Conservation (phyloP, 202 grass and related monocot species). For the Setaria italica region DNA sequence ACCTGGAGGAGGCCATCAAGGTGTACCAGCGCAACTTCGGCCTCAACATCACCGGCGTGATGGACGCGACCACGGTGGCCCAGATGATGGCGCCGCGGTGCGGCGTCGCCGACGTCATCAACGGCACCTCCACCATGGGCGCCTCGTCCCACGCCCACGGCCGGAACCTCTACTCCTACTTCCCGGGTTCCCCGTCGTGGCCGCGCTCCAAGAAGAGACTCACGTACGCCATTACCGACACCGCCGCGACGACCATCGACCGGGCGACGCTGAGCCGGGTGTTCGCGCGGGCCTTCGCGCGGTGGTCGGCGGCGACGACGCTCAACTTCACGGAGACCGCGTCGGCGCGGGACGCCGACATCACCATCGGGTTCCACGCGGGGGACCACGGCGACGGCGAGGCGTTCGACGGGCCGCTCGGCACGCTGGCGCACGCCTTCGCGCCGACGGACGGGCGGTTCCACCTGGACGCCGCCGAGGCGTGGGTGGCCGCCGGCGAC, state of each 20-base stretch:
- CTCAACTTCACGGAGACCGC: constrained; percentile 78
- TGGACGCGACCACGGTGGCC: constrained; percentile 62
- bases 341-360: constrained; percentile 55
- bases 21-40: constrained; percentile 82
- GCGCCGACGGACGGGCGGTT: constrained; percentile 83
- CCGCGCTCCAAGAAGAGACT: constrained; percentile 58
- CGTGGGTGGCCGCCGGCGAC: constrained; percentile 73
- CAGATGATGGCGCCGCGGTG: constrained; percentile 81
- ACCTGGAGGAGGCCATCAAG: constrained; percentile 60
- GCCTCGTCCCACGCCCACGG: constrained; percentile 23
- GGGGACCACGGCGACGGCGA: constrained; percentile 83
- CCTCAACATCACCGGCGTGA: constrained; percentile 57
- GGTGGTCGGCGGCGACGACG: constrained; percentile 68
- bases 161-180: constrained; percentile 84
- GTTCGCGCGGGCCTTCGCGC: constrained; percentile 76
- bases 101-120: constrained; percentile 85
- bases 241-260: constrained; percentile 62
- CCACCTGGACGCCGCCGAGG: constrained; percentile 87
- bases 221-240: constrained; percentile 58
- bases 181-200: constrained; percentile 70
- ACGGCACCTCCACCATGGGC: constrained; percentile 65
- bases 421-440: constrained; percentile 93
- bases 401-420: constrained; percentile 79
- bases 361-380: constrained; percentile 81
- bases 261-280: constrained; percentile 47